phyloP scores from a whole-genome alignment of 2,329 filamentous ascomycete species.

The Neopestalotiopsis sp. region DNA sequence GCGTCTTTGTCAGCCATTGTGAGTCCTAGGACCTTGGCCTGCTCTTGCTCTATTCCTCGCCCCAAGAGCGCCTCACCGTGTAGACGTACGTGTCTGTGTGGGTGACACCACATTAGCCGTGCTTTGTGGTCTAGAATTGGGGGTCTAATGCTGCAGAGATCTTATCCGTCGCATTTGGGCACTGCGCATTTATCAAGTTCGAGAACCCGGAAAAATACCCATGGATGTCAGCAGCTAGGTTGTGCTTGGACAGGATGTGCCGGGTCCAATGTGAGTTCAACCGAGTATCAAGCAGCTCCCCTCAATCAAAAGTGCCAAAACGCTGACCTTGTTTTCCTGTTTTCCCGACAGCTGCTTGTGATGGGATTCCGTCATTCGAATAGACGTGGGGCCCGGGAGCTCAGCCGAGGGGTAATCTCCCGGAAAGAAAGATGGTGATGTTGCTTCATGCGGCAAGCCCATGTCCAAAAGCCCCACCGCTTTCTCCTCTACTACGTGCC shows the following conservation, averaged over 20 bases:
- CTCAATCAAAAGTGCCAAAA: not conserved
- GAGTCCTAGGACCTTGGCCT: not conserved
- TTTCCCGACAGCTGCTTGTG: not conserved
- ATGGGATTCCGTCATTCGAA: not conserved
- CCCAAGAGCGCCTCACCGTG: not conserved
- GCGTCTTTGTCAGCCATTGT: not conserved
- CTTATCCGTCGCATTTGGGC: not conserved
- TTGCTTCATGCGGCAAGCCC: not conserved
- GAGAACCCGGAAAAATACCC: no score
- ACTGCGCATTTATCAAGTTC: not conserved
- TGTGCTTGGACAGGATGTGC: not conserved
- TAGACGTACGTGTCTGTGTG: not conserved
- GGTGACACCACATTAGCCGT: conserved; percentile 7
- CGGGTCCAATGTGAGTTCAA: not conserved
- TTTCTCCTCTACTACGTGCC: not conserved
- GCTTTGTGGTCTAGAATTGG: not conserved
- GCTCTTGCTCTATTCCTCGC: not conserved
- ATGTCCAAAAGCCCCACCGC: not conserved
- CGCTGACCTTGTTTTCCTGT: not conserved
- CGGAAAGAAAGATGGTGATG: conserved; percentile 2
- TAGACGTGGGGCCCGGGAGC: not conserved
- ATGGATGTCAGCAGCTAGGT: no score
- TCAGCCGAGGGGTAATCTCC: not conserved
- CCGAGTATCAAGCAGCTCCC: not conserved
- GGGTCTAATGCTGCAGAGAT: not conserved